A percentile compares a stretch with the other conserved stretches of the same genome.
phyloP scores from a whole-genome alignment of 495 filamentous ascomycete species.

The Aspergillus indologenus region DNA sequence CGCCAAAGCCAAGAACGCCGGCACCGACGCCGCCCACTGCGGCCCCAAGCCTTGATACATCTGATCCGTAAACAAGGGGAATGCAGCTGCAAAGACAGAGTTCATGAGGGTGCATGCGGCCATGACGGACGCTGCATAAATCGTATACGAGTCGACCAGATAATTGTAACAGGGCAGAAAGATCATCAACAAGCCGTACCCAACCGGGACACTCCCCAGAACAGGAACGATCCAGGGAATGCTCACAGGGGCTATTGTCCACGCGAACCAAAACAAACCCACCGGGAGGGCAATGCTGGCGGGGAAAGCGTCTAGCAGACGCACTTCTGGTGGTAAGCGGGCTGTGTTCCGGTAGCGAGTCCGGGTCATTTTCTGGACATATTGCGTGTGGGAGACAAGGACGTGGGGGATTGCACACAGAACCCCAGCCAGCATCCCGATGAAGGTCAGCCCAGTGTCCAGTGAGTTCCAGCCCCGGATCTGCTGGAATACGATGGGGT shows the following conservation, averaged over 20 bases:
- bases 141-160: constrained; percentile 1
- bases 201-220: not conserved
- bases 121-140: constrained; percentile 1
- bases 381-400: not conserved
- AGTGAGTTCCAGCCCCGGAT: not conserved
- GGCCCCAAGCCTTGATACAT: not conserved
- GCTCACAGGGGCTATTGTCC: not conserved
- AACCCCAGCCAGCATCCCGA: not conserved
- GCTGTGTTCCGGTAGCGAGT: not conserved
- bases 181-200: not conserved
- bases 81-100: not conserved
- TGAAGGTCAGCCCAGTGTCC: not conserved
- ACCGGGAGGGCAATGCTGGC: not conserved
- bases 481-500: not conserved
- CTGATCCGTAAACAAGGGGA: not conserved
- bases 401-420: not conserved
- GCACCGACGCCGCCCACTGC: not conserved
- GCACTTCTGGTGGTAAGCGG: not conserved
- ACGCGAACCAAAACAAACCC: constrained; percentile 5
- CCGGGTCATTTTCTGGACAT: too few relatives aligned
- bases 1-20: constrained; percentile 1
- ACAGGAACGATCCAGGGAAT: not conserved
- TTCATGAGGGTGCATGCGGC: not conserved
- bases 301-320: not conserved
- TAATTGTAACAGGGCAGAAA: not conserved